Evolutionary conservation across 352 stramenopile species (phyloP), one percentile per base, ranked within the genome.

Genomic region (Phytopythium boreale): DNA sequence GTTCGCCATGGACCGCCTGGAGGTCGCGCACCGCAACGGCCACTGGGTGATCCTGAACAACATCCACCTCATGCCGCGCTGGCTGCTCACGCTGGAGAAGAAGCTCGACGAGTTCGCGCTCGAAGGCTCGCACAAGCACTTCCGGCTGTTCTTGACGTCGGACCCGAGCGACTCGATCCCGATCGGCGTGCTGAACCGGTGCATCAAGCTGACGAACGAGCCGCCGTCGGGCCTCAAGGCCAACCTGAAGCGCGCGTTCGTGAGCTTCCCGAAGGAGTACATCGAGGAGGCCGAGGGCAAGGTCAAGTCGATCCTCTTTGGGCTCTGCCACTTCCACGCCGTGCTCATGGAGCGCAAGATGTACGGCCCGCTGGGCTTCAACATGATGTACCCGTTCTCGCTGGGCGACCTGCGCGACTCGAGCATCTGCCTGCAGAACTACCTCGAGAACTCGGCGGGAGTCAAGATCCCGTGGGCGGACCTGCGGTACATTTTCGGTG

Each of bases 21-120:
- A 98, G 64, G 90, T 95, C 22, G 96, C 93, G 14, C 95, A 98
- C 67, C 88, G 92, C 39, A 98, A 98, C 58, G 96, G 96, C 24
- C 92, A 99, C 74, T 99, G 96, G 96, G 96, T 99, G 11, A 98
- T 99, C 61, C 81, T 99, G 39, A 98, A 98, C 74, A 99, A 99
- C 71, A 97, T 99, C 56, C 96, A 99, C 67, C 75, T 99, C 49
- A 99, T 99, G 96, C 95, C 96, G 10, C 90, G 91, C 17, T 99
- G 96, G 96, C 77, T 98, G 36, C 76, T 97, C 44, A 88, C 97
- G 61, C 92, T 99, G 6, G 96, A 99, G 79, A 99, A 99, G 68
- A 98, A 98, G 62, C 82, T 99, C 27, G 96, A 99, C 59, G 93
- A 98, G 67, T 99, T 99, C 65, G 90, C 87, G 19, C 70, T 96